These are phyloP conservation scores for Pythium biforme DNA, from an alignment of 352 stramenopile species.

Conservation along the genomic window DNA sequence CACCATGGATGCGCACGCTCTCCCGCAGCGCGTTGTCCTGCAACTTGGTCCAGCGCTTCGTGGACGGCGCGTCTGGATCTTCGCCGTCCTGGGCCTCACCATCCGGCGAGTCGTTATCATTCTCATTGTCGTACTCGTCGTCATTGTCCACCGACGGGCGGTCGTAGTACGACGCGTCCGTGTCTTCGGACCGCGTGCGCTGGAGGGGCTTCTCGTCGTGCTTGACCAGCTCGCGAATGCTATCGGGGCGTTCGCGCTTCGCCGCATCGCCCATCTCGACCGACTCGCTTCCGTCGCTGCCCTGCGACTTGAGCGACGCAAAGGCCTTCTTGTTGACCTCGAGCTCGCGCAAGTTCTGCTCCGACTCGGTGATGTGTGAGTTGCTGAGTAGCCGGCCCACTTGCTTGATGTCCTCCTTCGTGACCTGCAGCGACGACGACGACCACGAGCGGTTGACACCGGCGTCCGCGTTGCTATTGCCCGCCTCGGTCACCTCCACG, in stretches of 20 bases:
- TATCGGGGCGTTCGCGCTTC: conserved; percentile 77
- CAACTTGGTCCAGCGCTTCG: conserved; percentile 87
- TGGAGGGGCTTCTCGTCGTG: conserved; percentile 65
- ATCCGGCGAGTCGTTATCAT: conserved; percentile 21
- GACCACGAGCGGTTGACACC: conserved; percentile 49
- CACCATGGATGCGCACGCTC: conserved; percentile 78
- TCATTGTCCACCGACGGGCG: conserved; percentile 37
- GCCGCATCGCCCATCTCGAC: conserved; percentile 30
- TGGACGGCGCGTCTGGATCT: conserved; percentile 72
- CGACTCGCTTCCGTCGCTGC: conserved; percentile 33
- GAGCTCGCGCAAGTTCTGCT: conserved; percentile 72
- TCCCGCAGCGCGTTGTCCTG: conserved; percentile 83
- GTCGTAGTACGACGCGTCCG: conserved; percentile 19
- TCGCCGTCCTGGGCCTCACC: conserved; percentile 31
- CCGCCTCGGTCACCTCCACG: conserved; percentile 24
- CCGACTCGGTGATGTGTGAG: conserved; percentile 78
- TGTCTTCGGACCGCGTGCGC: conserved; percentile 49
- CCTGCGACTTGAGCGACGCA: conserved; percentile 23
- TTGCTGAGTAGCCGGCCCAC: conserved; percentile 67
- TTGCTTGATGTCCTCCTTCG: conserved; percentile 78
- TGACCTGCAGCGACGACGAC: conserved; percentile 72
- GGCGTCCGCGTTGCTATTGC: conserved; percentile 34
- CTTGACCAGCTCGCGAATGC: conserved; percentile 53
- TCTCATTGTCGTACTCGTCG: conserved; percentile 29
- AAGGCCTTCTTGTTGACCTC: conserved; percentile 79